These are phyloP conservation scores for Metarhizium sp. DNA, from an alignment of 2,329 filamentous ascomycete genomes.

Conservation along the genomic window DNA sequence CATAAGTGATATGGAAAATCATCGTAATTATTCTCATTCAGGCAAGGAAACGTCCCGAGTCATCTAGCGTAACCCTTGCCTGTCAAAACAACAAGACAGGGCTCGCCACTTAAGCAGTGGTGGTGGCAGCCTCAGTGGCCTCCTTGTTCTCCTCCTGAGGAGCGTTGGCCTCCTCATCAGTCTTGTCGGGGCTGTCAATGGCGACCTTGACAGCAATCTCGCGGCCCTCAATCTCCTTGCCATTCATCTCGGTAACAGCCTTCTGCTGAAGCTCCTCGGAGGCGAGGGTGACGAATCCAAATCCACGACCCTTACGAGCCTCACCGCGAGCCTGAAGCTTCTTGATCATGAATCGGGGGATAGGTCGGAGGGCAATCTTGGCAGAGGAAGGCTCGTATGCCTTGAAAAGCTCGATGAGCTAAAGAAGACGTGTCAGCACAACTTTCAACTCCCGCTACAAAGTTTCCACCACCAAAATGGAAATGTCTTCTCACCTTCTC, in stretches of 20 bases:
- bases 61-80: slow-evolving; percentile 14
- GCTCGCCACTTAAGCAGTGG: slow-evolving; percentile 21
- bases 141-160: slow-evolving; percentile 33
- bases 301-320: slow-evolving; percentile 97
- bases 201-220: slow-evolving; percentile 99
- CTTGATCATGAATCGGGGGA: slow-evolving; percentile 99
- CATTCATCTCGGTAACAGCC: slow-evolving; percentile 97
- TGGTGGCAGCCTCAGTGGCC: slow-evolving; percentile 15
- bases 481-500: slow-evolving; percentile 63
- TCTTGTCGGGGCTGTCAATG: slow-evolving; percentile 98
- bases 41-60: slow-evolving; percentile 16
- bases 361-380: slow-evolving; percentile 97
- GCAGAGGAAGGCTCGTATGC: slow-evolving; percentile 87
- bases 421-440: neutral
- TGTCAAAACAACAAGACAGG: neutral
- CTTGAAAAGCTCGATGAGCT: slow-evolving; percentile 97
- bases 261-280: slow-evolving; percentile 96
- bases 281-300: slow-evolving; percentile 93
- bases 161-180: slow-evolving; percentile 69
- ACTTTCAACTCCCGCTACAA: slow-evolving; percentile 6
- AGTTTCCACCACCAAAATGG: neutral
- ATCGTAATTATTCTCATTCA: slow-evolving; percentile 26
- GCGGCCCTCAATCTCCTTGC: slow-evolving; percentile 96
- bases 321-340: slow-evolving; percentile 98
- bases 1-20: slow-evolving; percentile 29